Conservation (phyloP, 768 basidiomycete genomes). For the Gloeopeniophorella convolvens region DNA sequence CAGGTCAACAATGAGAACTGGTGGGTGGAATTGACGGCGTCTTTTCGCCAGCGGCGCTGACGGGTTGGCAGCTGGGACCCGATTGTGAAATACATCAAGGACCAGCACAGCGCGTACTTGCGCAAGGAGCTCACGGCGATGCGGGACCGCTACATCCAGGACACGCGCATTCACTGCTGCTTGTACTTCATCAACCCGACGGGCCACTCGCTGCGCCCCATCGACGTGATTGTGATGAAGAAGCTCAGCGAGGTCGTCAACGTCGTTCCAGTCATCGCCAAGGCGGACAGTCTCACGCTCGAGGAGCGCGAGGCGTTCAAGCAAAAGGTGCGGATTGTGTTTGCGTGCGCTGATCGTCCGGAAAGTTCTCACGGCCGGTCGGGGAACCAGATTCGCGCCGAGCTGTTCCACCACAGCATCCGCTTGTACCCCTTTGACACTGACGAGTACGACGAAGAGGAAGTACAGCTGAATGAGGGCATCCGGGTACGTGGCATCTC, state of each 20-base stretch:
- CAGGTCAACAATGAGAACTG: slow-evolving; percentile 99
- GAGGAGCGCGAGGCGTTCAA: slow-evolving; percentile 95
- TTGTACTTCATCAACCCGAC: slow-evolving; percentile 98
- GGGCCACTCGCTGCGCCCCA: slow-evolving; percentile 93
- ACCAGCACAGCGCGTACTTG: slow-evolving; percentile 97
- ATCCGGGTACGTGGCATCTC: slow-evolving; percentile 62
- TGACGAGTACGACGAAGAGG: slow-evolving; percentile 92
- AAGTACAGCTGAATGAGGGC: slow-evolving; percentile 79
- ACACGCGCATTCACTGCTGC: slow-evolving; percentile 98
- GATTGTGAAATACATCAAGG: slow-evolving; percentile 98
- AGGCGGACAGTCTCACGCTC: slow-evolving; percentile 88
- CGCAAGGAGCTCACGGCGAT: slow-evolving; percentile 98
- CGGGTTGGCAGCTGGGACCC: slow-evolving; percentile 82
- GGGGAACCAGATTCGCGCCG: slow-evolving; percentile 76
- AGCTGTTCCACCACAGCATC: slow-evolving; percentile 87
- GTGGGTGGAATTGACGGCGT: slow-evolving; percentile 37
- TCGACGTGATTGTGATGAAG: slow-evolving; percentile 98
- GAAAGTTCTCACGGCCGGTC: background rate
- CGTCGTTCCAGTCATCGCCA: slow-evolving; percentile 98
- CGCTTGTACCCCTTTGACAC: slow-evolving; percentile 95
- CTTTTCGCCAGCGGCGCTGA: background rate
- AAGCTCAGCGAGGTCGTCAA: slow-evolving; percentile 98
- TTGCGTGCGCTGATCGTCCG: slow-evolving; percentile 4
- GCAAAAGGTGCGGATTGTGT: slow-evolving; percentile 54
- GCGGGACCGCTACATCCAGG: slow-evolving; percentile 97